Base-by-base conservation (phyloP, 2,329 filamentous ascomycete genomes). In the Hirsutella minnesotensis region DNA sequence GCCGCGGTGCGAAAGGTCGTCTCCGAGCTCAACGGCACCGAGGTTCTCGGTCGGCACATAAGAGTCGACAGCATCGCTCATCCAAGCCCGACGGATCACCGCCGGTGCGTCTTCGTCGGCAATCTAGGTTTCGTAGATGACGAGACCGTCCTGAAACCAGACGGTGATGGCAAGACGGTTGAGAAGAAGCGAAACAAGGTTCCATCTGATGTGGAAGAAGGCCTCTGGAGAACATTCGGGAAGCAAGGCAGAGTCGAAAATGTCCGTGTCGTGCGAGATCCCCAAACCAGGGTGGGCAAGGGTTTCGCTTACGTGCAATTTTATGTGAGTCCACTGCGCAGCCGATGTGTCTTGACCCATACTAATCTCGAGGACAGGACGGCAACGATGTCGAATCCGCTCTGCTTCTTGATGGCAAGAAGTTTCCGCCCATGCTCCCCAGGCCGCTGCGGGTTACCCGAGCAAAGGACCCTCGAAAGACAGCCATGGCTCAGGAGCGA, bases 271-370 rank as follows among this genome's bases (percentile, higher is more conserved):
- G 77, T 95, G 40, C 80, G 92, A 43, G 92, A 98, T 57, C 72
- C 85, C 48, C 83, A 84, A 51, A 98, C 94, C 8, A 79, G 94
- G 40, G 86, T 98, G 24, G 88, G 92, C 55, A 98, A 98, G 61
- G 92, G 92, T 4, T 87, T 98, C 57, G 94, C 94, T 48, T 98
- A 98, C 56, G 90, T 98, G 15, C 92, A 98, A 58, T 98, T 98
- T 64, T 78, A 82, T 56, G 78, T 80, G 54, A 66, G 68, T 16
- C 22, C 4, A 5, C 9, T n/a, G n/a, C n/a, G n/a, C n/a, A n/a
- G n/a, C 22, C n/a, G 19, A 22, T 15, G 19, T 12, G 4, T 15
- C 19, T 20, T 18, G 4, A 20, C 8, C 37, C 9, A 5, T 13
- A 20, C 24, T 9, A 8, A 29, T 30, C 24, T 3, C 22, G 18